Evolutionary conservation across 352 stramenopile genomes (phyloP).

Genomic region (Globisporangium echinulatum): DNA sequence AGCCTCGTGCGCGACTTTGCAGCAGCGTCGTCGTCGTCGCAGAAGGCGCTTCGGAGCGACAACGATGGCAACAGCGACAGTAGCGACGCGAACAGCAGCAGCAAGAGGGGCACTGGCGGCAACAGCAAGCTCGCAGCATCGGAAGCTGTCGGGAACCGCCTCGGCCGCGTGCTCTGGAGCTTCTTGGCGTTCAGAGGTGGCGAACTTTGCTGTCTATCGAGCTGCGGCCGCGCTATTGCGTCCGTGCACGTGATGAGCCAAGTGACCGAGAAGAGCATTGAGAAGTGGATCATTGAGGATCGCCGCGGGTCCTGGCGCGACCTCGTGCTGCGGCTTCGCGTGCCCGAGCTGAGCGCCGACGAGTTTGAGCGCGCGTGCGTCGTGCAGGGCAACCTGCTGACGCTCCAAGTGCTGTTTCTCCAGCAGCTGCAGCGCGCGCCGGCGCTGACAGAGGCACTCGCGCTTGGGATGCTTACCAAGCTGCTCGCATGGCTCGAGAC

Average conservation of each 20-base stretch:
- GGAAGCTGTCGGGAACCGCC: slow-evolving; percentile 45
- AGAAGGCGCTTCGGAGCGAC: slow-evolving; percentile 24
- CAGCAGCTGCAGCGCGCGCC: slow-evolving; percentile 61
- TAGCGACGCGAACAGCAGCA: not conserved
- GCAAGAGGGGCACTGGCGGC: not conserved
- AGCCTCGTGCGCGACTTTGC: slow-evolving; percentile 71
- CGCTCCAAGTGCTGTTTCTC: slow-evolving; percentile 70
- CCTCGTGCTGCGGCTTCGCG: slow-evolving; percentile 47
- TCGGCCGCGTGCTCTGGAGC: slow-evolving; percentile 73
- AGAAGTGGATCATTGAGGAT: slow-evolving; percentile 83
- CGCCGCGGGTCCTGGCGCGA: slow-evolving; percentile 54
- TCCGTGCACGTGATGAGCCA: slow-evolving; percentile 81
- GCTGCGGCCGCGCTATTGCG: slow-evolving; percentile 67
- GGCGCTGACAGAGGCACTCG: slow-evolving; percentile 59
- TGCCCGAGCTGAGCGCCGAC: slow-evolving; percentile 75
- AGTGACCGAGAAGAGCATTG: slow-evolving; percentile 75
- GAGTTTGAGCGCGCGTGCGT: slow-evolving; percentile 75
- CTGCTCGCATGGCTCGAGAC: slow-evolving; percentile 73
- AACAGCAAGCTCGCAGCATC: slow-evolving; percentile 17
- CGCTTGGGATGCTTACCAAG: slow-evolving; percentile 61
- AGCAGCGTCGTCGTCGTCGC: slow-evolving; percentile 19
- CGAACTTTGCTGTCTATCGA: slow-evolving; percentile 64
- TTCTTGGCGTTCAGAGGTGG: slow-evolving; percentile 75
- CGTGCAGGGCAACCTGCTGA: slow-evolving; percentile 68
- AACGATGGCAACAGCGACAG: slow-evolving; percentile 13